Base-by-base conservation (phyloP, 495 filamentous ascomycete species). In the Podospora australis region DNA sequence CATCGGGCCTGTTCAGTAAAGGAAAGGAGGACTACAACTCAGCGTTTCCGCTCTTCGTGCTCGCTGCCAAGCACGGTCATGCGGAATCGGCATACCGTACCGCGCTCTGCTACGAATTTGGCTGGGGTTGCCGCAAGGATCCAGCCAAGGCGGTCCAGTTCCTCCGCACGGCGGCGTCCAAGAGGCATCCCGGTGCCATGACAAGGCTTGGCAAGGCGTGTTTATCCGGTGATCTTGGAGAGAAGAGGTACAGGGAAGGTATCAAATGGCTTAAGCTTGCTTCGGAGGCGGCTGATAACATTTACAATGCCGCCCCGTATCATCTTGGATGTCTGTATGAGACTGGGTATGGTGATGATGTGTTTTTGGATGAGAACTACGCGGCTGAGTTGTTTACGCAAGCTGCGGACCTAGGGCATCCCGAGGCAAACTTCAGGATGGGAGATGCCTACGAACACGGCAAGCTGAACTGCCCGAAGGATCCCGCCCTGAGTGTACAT, bases 391-490 rank as follows among this genome's bases (percentile, higher is more conserved):
- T 99, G 17, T 94, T 92, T 58, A 97, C 92, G 9, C 88, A 94
- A 58, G 86, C 92, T 6, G 92, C 94, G 0, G 91, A 96, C 50
- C 70, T 99, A 23, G 94, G 92, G 1, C 87, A 97, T 55, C 68
- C 81, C 10, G 83, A 95, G 52, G 90, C 92, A 20, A 82, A 81
- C 49, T 92, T 81, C 64, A 75, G 87, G 21, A 80, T 99, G 64
- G 92, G 92, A n/a, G 88, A 95, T 64, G 88, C 91, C 1, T 99
- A 99, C 60, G 92, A 99, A 62, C 88, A 96, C 54, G 94, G 92
- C 0, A 83, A 82, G 52, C 71, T 96, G 14, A 79, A 75, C 50
- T 97, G 92, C 64, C 92, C 92, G 0, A 78, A 80, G 19, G 92
- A 99, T 64, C 87, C 94, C 3, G 90, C 90, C 2, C 67, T 99